Percentiles rank a stretch among this genome's conserved stretches.
Conservation (phyloP, 768 basidiomycete genomes). For the Clitopilus hobsonii region DNA sequence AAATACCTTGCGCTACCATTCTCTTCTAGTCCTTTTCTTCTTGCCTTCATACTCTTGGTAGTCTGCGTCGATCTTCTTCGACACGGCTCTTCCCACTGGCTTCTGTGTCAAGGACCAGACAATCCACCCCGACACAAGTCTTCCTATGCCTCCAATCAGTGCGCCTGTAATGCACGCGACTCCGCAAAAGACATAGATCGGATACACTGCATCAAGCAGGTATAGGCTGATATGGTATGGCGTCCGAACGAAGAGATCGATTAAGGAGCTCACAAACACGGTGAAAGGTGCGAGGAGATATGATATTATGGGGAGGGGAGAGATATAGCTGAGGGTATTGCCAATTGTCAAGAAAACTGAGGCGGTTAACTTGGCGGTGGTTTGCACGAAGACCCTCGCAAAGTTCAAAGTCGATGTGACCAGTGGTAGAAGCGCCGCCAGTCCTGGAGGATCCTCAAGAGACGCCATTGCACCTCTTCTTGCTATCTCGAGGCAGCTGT, state of each 20-base stretch:
- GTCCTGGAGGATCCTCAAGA: neutral
- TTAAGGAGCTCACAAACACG: neutral
- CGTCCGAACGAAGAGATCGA: slow-evolving; percentile 1
- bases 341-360: neutral
- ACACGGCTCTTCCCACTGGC: neutral
- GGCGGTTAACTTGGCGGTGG: neutral
- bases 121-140: slow-evolving; percentile 7
- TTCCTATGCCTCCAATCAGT: slow-evolving; percentile 35
- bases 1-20: neutral
- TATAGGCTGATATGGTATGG: slow-evolving; percentile 37
- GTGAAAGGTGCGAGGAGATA: neutral
- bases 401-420: neutral
- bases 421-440: neutral
- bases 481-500: neutral
- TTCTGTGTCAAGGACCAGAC: neutral
- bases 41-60: neutral
- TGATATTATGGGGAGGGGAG: neutral
- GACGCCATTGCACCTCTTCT: neutral
- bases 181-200: slow-evolving; percentile 52
- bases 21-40: neutral
- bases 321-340: neutral
- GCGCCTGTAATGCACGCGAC: slow-evolving; percentile 51
- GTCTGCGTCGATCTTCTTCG: neutral
- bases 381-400: neutral
- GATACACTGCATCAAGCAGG: slow-evolving; percentile 41